A percentile compares a stretch with the other conserved stretches of the same genome.
These are phyloP conservation scores for Mortierella sp. DNA, from an alignment of 371 early-diverging fungal species.

Conservation along the genomic window DNA sequence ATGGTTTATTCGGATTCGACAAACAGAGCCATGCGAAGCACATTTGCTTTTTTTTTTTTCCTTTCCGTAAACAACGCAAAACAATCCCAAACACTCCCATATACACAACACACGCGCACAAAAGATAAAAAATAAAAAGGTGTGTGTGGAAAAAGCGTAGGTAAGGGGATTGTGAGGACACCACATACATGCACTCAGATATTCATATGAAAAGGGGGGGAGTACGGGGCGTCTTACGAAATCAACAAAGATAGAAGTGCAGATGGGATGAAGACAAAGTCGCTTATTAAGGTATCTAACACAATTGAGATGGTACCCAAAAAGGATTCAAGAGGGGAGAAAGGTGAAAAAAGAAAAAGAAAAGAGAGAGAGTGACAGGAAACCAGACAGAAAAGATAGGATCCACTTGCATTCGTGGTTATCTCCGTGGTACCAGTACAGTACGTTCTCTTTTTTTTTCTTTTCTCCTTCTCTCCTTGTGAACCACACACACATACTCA, in stretches of 20 bases:
- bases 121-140: background rate
- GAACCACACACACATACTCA: background rate
- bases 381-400: background rate
- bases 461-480: background rate
- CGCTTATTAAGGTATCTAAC: too few species aligned
- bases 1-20: background rate
- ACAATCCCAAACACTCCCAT: background rate
- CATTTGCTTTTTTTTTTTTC: too few species aligned
- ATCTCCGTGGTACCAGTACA: background rate
- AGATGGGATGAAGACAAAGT: too few species aligned
- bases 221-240: background rate
- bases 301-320: background rate
- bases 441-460: background rate
- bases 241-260: background rate
- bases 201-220: background rate
- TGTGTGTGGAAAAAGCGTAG: background rate
- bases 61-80: background rate
- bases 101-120: background rate
- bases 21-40: slow-evolving; percentile 4
- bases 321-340: too few species aligned
- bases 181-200: too few species aligned
- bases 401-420: background rate
- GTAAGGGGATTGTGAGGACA: background rate
- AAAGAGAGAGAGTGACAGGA: background rate
- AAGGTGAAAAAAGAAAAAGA: background rate